Evolutionary conservation across 441 rosid species (phyloP), one percentile per base, ranked within the genome.

Genomic region (Pelargonium cotyledonis): DNA sequence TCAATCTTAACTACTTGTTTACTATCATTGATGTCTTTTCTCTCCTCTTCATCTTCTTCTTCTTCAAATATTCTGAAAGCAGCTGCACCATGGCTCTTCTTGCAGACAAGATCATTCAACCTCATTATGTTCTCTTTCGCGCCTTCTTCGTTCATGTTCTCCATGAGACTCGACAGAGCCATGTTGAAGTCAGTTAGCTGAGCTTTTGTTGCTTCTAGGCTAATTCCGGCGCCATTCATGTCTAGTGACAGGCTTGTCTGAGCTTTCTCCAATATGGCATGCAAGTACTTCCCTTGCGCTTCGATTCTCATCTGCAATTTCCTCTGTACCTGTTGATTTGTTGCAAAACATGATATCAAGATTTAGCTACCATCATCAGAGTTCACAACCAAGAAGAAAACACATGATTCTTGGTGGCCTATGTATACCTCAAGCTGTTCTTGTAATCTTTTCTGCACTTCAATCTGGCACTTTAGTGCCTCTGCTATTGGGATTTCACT

Each of bases 361-460:
- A 26, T 26, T 26, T 1, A 26, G 31, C 31, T 26, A 26, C 31
- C 31, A 26, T 26, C 2, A 2, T 26, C 31, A 26, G 3, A 26
- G 3, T 26, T 26, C 31, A 26, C 3, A 26, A 26, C 31, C 31
- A 26, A 26, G 31, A 26, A 26, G 31, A 26, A 26, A 26, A 26
- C 1, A n/a, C 55, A 21, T 21, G 23, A 26, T 2, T 26, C 2
- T 26, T 26, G 31, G 31, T 26, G 31, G 31, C 31, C 31, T 21
- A 21, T 21, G 1, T 26, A 47, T n/a, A 51, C 98, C 97, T 91
- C 93, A 14, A 88, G 86, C 41, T 94, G 92, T 76, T 87, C 89
- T 67, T 86, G 85, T 58, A 85, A 75, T 80, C 81, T 70, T 58
- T 81, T 75, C 60, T 89, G 88, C 9, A 80, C 96, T 82, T 89